These are phyloP conservation scores for Septoria petroselini DNA, from an alignment of 2,329 filamentous ascomycete genomes.

Conservation along the genomic window DNA sequence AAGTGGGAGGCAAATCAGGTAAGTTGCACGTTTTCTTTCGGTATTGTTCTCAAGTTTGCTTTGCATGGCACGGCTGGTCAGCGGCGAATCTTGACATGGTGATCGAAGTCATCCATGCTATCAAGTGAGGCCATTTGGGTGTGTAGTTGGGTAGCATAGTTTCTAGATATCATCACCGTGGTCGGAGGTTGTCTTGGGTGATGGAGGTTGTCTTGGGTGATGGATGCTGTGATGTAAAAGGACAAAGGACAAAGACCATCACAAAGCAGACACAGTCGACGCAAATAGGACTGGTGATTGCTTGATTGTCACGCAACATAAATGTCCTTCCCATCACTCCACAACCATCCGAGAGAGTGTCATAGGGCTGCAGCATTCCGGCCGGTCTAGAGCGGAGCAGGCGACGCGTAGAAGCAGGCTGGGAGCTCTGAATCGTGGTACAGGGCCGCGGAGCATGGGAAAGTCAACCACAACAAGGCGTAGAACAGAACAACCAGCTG, in stretches of 20 bases:
- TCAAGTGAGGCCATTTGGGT: no score
- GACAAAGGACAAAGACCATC: slow-evolving; percentile 2
- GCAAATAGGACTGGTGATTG: not conserved
- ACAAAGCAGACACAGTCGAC: not conserved
- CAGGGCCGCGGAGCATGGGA: slow-evolving; percentile 1
- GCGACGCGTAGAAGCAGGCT: slow-evolving; percentile 3
- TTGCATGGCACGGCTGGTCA: no score
- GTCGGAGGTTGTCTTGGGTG: no score
- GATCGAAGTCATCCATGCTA: no score
- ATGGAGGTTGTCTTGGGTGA: no score
- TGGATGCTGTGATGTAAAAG: no score
- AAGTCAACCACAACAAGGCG: not conserved
- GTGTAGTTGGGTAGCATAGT: no score
- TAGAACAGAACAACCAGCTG: slow-evolving; percentile 1
- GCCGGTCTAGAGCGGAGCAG: slow-evolving; percentile 11
- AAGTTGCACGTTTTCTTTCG: not conserved
- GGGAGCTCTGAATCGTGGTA: not conserved
- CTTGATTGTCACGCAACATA: slow-evolving; percentile 1
- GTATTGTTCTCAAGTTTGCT: no score
- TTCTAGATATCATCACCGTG: no score
- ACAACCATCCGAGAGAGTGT: slow-evolving; percentile 8
- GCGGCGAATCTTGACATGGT: no score
- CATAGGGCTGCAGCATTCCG: slow-evolving; percentile 6
- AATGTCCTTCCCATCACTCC: not conserved
- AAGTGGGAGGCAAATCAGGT: not conserved